Base-by-base conservation (phyloP, 2,329 filamentous ascomycete species). In the Chrysosphaeria jannelii region DNA sequence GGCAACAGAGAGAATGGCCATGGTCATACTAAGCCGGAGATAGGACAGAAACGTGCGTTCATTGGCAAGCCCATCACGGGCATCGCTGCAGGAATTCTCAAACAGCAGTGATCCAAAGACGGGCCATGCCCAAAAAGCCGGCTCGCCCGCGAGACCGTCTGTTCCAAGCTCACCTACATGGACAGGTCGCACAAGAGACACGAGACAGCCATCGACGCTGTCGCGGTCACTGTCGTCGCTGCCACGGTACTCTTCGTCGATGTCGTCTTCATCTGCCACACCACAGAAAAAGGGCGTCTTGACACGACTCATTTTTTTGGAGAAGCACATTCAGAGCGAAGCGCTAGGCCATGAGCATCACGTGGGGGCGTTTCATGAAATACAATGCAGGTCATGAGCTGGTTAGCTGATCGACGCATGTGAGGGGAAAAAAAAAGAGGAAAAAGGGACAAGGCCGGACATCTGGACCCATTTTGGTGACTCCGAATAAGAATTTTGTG, bases 21-120 rank as follows among this genome's bases (percentile, higher is more conserved):
- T 79, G 47, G 90, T 90, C 34, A 90, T 61, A 15, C 72, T 67
- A 3, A 93, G 57, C 4, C 79, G 66, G 11, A 93, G 61, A 57
- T 85, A 91, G 2, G 81, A 85, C 14, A 93, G 65, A 39, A 91
- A 91, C 0, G 61, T 78, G 41, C 71, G 48, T 43, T 79, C 71
- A 30, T 76, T 76, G 22, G 71, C 71, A 37, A 69, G 72, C 41
- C 78, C 69, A 33, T 79, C 71, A 24, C 71, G 31, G 1, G 14
- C 69, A 39, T 78, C 71, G 25, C 65, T 72, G 30, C 56, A 57
- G 30, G 65, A 57, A 33, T 79, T 79, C 32, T 70, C 60, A 40
- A 79, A 74, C 8, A 79, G 47, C 19, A 79, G 42, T 1, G 68
- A 57, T 0, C 64, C 67, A 19, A 71, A 44, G 19, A 66, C 42